phyloP scores from a whole-genome alignment of 2,329 filamentous ascomycete genomes.

The Aulographum hederae region DNA sequence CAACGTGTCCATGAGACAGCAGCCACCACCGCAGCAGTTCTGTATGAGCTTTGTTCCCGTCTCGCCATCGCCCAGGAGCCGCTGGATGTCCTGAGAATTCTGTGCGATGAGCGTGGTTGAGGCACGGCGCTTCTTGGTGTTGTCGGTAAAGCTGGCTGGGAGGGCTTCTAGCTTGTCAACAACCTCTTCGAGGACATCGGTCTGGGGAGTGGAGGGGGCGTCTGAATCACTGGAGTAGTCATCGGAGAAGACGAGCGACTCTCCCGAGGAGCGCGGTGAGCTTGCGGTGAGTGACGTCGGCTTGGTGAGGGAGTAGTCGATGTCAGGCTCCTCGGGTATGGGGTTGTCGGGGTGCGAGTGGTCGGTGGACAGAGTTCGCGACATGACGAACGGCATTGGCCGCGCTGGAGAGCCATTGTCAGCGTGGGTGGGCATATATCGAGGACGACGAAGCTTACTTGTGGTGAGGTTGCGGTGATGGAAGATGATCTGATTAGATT shows the following conservation, averaged over 20 bases:
- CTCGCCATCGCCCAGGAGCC: slow-evolving; percentile 35
- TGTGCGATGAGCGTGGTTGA: slow-evolving; percentile 49
- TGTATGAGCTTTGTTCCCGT: slow-evolving; percentile 40
- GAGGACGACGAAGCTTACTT: too few species aligned
- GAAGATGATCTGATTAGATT: too few species aligned
- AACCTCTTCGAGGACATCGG: slow-evolving; percentile 23
- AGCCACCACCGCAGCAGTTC: slow-evolving; percentile 46
- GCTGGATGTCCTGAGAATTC: slow-evolving; percentile 38
- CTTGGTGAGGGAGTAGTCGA: slow-evolving; percentile 13
- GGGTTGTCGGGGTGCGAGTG: slow-evolving; percentile 28
- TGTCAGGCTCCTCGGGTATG: slow-evolving; percentile 23
- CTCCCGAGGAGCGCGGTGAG: slow-evolving; percentile 21
- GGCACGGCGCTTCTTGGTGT: slow-evolving; percentile 36
- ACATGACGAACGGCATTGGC: too few species aligned
- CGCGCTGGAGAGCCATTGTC: too few species aligned
- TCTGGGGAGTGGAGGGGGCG: slow-evolving; percentile 23
- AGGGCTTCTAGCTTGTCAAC: slow-evolving; percentile 22
- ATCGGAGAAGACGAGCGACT: slow-evolving; percentile 19
- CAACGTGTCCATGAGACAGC: slow-evolving; percentile 39
- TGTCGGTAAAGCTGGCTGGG: slow-evolving; percentile 15
- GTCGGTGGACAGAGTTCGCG: too few species aligned
- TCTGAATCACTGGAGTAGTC: slow-evolving; percentile 24
- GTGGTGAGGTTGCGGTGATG: too few species aligned
- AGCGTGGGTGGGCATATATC: too few species aligned
- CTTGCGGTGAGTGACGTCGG: background rate